Evolutionary conservation across 129 eudicot species (phyloP), one percentile per base, ranked within the genome.

Genomic region (Helichrysum umbraculigerum): DNA sequence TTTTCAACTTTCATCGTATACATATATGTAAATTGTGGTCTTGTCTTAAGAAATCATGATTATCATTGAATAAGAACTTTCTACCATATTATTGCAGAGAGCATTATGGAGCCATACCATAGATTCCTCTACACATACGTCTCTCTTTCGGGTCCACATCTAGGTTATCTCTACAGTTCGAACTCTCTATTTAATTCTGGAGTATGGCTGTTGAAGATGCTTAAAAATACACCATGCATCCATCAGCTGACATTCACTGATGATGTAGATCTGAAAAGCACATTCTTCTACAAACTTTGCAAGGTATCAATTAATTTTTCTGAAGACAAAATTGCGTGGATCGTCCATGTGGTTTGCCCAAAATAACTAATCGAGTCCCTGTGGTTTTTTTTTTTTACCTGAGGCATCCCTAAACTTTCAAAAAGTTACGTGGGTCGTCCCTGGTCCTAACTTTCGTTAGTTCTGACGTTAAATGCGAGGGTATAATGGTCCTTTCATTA

Each of bases 121-220:
- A 80, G 94, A 81, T 91, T 70, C 80, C 79, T 91, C 73, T 74
- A 86, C 67, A 88, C 94, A 32, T 91, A 88, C 76, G 68, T 91
- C 66, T 91, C 97, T 77, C 81, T 91, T 42, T 91, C 97, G 60
- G 97, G 97, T 70, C 97, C 97, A 68, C 97, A 91, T 83, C 83
- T 91, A 66, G 97, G 97, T 58, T 91, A 91, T 81, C 82, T 91
- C 57, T 91, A 86, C 84, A 88, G 94, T 84, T 83, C 94, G 68
- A 91, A 91, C 79, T 88, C 97, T 72, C 77, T 91, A 33, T 91
- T 91, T 30, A 91, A 91, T 78, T 89, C 91, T 63, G 94, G 97
- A 47, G 61, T 91, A 75, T 88, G 97, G 94, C 84, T 91, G 69
- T 69, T 91, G 82, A 91, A 91, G 90, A 88, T 80, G 83, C 80